Conservation (phyloP, 2,329 filamentous ascomycete genomes). For the Talaromyces funiculosus region DNA sequence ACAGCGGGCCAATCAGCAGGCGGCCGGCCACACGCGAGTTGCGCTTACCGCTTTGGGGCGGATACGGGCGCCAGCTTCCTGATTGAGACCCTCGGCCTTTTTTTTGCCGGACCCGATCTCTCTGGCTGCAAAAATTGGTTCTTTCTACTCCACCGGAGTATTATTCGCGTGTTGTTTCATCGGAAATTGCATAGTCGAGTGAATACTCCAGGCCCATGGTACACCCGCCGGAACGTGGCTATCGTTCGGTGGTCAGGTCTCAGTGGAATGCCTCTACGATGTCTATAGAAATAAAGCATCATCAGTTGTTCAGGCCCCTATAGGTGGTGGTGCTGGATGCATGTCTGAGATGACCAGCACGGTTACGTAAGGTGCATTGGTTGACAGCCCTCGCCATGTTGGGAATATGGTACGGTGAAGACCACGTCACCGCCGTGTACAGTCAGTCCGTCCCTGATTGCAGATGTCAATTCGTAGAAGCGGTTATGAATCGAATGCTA, state of each 20-base stretch:
- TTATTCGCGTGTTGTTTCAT: background rate
- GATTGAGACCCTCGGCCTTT: background rate
- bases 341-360: conserved; percentile 1
- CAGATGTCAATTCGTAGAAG: background rate
- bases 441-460: too few species aligned
- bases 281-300: background rate
- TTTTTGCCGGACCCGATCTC: background rate
- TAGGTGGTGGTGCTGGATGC: background rate
- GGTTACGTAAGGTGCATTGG: background rate
- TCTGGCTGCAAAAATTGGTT: too few species aligned
- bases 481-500: too few species aligned
- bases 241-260: conserved; percentile 1
- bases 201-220: background rate
- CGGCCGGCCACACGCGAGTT: background rate
- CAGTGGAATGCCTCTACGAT: too few species aligned
- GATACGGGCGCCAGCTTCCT: background rate
- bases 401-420: background rate
- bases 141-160: background rate
- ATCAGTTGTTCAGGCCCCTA: background rate
- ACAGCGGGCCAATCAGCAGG: background rate
- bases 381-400: background rate
- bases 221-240: conserved; percentile 1
- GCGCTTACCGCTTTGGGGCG: background rate
- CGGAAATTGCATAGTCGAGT: background rate
- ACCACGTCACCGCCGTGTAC: background rate